Evolutionary conservation across 1,284 basidiomycete genomes (phyloP), one percentile per base, ranked within the genome.

Genomic region (Meira nashicola): DNA sequence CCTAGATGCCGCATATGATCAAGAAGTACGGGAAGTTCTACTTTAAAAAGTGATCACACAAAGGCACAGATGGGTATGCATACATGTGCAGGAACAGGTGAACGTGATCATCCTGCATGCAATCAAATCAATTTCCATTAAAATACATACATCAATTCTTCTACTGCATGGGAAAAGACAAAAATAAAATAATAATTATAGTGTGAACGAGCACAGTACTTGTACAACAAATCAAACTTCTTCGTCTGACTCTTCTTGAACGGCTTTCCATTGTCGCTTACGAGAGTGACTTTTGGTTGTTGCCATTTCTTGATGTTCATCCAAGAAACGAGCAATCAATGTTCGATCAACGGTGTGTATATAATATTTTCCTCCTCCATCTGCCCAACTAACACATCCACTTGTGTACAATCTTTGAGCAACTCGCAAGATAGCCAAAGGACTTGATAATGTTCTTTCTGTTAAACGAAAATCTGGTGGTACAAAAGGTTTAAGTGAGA

Each of bases 401-500:
- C 59, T 60, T 1, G 62, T 64, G 52, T 74, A 76, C 33, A 23
- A 38, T 15, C 73, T 63, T 57, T 77, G 68, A 10, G 59, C 66
- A 11, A 74, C 68, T 43, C 67, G 59, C 46, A 77, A 55, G n/a
- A 77, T 77, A 21, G 76, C 76, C 38, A 69, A 56, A 1, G 74
- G 73, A 39, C 63, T 65, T 4, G 65, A 67, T 14, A 76, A 54
- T 39, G 76, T 70, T 77, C 60, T 72, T 68, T 71, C 81, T 56
- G 80, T 82, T 63, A 83, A 74, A 48, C 82, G 76, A 64, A 83
- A 83, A 39, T 81, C 80, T 21, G 80, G 78, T 2, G 80, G 78
- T 19, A 83, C 80, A 64, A 84, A 84, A 3, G 83, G 82, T 58
- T 83, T 83, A 21, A 85, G 71, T 17, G 80, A 81, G 58, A 85